A percentile compares a stretch with the other conserved stretches of the same genome.
phyloP scores from a whole-genome alignment of 148 eudicot species.

The Limonium bicolor region DNA sequence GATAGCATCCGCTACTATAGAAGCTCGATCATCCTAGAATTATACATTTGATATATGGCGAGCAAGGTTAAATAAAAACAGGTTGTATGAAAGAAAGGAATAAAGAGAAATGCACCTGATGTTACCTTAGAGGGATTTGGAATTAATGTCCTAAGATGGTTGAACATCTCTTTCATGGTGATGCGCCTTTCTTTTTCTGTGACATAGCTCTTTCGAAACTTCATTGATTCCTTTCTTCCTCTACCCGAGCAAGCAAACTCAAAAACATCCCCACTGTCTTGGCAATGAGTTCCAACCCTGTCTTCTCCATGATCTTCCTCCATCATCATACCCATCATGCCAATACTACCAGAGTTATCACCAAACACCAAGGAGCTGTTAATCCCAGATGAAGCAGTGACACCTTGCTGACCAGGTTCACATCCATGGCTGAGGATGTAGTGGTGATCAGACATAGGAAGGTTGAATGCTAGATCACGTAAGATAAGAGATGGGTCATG shows the following conservation, averaged over 20 bases:
- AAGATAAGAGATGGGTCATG: background rate
- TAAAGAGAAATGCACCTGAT: background rate
- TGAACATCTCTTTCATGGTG: constrained; percentile 40
- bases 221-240: constrained; percentile 3
- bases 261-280: too few species aligned
- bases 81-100: background rate
- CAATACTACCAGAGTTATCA: background rate
- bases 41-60: background rate
- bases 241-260: too few species aligned
- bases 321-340: background rate
- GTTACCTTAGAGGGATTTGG: constrained; percentile 74
- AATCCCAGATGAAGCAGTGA: too few species aligned
- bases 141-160: constrained; percentile 32
- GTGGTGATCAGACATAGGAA: too few species aligned
- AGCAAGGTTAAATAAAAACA: background rate
- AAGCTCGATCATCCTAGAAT: constrained; percentile 59
- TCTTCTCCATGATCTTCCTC: background rate
- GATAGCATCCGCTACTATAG: constrained; percentile 68
- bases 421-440: too few species aligned
- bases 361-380: too few species aligned
- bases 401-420: background rate
- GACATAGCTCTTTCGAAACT: constrained; percentile 46
- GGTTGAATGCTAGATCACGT: too few species aligned
- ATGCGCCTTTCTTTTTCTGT: constrained; percentile 73
- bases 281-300: too few species aligned